Evolutionary conservation across 2,329 filamentous ascomycete genomes (phyloP), one percentile per base, ranked within the genome.

Genomic region (Talaromyces piceae): DNA sequence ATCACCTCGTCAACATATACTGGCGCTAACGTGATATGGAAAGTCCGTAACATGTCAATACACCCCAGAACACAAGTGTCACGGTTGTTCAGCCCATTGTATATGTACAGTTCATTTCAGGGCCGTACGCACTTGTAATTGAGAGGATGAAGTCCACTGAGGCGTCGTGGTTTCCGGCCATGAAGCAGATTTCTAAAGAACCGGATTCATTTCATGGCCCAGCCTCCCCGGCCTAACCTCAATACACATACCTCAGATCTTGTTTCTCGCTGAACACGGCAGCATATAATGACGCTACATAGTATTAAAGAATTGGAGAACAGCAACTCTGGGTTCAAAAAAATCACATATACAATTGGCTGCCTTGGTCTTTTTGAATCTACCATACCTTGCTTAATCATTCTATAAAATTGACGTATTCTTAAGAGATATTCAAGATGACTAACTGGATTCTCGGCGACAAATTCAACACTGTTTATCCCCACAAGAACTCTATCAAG

Each of bases 401-500:
- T 28, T 7, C 22, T 11, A 26, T 5, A 45, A 18, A 45, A 26
- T 4, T 45, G 20, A 45, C 41, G n/a, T 11, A 45, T 7, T 11
- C 41, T n/a, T n/a, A 25, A 20, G 25, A 22, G 18, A 13, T 16
- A 43, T 18, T 12, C 25, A 53, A 27, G 22, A 54, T 51, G 48
- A 48, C 33, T 11, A 51, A 54, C 55, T 67, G 65, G 65, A 66
- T 67, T 25, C 55, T 77, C 31, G 74, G 73, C 54, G 70, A 75
- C 49, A 72, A 71, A 48, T 74, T 77, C 58, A 63, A 74, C 51
- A 68, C 72, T 27, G 63, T 71, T 43, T 73, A 75, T 43, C 74
- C 80, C 18, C 82, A 84, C 61, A 79, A 83, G 57, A 71, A 75
- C 28, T 78, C 77, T 22, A 82, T 84, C 57, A 72, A 78, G 61